Evolutionary conservation across 2,329 filamentous ascomycete genomes (phyloP), one percentile per base, ranked within the genome.

Genomic region (Pyricularia grisea): DNA sequence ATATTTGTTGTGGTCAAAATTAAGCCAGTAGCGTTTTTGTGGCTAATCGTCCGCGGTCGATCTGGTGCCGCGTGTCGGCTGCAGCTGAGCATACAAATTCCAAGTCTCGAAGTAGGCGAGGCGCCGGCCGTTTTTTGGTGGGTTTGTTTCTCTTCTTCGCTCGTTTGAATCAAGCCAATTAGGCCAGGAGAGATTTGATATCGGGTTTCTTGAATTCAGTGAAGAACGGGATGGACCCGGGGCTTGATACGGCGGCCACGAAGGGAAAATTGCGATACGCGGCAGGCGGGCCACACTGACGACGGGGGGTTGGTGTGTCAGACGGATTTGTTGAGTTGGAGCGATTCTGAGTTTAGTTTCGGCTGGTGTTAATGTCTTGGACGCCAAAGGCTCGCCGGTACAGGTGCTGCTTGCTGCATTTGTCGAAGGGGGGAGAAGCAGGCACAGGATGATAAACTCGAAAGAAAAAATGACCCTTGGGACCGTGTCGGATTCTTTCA

Each of bases 281-380:
- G 58, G 58, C 58, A 61, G 58, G 58, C 58, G 58, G 42, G 58
- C 58, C 58, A 61, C 50, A 23, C 58, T 61, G 58, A 23, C 12
- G 58, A 27, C n/a, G 58, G 58, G 58, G n/a, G 58, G 58, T 61
- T 61, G 58, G 14, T 61, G 58, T 61, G 58, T 61, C 58, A 61
- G 58, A 61, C 58, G 58, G 58, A 61, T 61, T 61, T 61, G 58
- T 61, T 61, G 58, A 61, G 58, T 61, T 61, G 23, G 58, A 61
- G 10, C 10, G 58, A 27, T 61, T 61, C 58, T 61, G 23, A 23
- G 58, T 61, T 36, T 61, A 61, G 58, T 61, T 61, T 61, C 58
- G 58, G 58, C 58, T 61, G 58, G 58, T 61, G 58, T 61, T 23
- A 61, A 61, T 27, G 58, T 61, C 23, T 61, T 61, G 58, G 58